phyloP scores from a whole-genome alignment of 352 stramenopile genomes.

The Phytophthora litchii region DNA sequence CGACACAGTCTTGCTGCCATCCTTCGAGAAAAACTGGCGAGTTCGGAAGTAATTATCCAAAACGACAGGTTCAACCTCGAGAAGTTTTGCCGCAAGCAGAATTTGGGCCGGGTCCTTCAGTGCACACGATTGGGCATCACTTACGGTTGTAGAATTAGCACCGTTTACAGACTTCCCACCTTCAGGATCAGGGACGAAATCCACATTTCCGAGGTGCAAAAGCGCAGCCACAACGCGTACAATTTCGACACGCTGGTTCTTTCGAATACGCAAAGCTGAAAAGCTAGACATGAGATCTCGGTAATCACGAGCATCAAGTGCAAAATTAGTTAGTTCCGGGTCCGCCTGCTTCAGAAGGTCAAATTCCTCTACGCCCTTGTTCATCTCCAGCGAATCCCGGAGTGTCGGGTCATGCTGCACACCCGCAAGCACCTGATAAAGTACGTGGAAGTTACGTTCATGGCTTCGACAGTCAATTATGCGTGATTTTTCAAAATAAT shows the following conservation, averaged over 20 bases:
- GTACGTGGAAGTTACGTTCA: slow-evolving; percentile 94
- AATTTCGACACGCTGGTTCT: slow-evolving; percentile 83
- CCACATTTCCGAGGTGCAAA: slow-evolving; percentile 81
- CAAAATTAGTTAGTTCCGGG: slow-evolving; percentile 45
- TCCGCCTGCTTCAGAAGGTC: slow-evolving; percentile 58
- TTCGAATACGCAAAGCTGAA: slow-evolving; percentile 76
- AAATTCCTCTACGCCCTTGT: slow-evolving; percentile 62
- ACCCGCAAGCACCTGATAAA: slow-evolving; percentile 91
- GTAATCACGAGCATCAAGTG: slow-evolving; percentile 74
- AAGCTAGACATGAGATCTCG: slow-evolving; percentile 84
- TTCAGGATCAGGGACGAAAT: slow-evolving; percentile 70
- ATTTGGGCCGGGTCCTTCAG: slow-evolving; percentile 75
- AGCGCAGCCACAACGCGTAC: slow-evolving; percentile 76
- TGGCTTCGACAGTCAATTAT: slow-evolving; percentile 73
- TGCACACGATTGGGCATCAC: slow-evolving; percentile 55
- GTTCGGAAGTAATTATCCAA: slow-evolving; percentile 89
- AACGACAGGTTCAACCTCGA: slow-evolving; percentile 81
- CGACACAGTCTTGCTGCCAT: slow-evolving; percentile 72
- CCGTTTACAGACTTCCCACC: slow-evolving; percentile 63
- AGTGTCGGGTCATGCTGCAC: slow-evolving; percentile 74
- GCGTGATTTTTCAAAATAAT: slow-evolving; percentile 87
- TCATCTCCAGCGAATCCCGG: slow-evolving; percentile 71
- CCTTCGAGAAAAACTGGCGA: slow-evolving; percentile 80
- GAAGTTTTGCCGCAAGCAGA: slow-evolving; percentile 63
- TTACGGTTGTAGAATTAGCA: slow-evolving; percentile 21